phyloP scores from a whole-genome alignment of 2,329 filamentous ascomycete species.

The Colletotrichum sp. region DNA sequence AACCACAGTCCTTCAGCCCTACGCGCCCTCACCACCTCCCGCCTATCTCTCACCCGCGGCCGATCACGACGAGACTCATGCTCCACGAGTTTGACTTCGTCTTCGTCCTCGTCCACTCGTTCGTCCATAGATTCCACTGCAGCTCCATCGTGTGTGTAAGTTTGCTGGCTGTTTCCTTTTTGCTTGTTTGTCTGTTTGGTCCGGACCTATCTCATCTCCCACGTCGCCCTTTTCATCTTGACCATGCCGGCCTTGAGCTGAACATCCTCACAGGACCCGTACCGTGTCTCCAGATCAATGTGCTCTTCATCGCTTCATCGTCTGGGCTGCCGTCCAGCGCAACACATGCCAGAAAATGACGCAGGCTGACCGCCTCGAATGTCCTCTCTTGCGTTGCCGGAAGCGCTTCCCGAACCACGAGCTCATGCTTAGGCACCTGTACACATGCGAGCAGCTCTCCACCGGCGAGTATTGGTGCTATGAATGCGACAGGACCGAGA shows the following conservation, averaged over 20 bases:
- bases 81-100: constrained; percentile 29
- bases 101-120: constrained; percentile 26
- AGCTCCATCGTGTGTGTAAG: constrained; percentile 39
- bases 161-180: neutral
- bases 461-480: constrained; percentile 62
- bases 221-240: neutral
- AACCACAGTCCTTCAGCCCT: constrained; percentile 33
- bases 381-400: constrained; percentile 56
- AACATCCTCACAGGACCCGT: constrained; percentile 41
- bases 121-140: constrained; percentile 25
- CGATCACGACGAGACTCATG: constrained; percentile 34
- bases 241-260: constrained; percentile 18
- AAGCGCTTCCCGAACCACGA: constrained; percentile 57
- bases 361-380: constrained; percentile 52
- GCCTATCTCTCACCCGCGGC: constrained; percentile 33
- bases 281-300: constrained; percentile 53
- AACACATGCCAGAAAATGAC: constrained; percentile 55
- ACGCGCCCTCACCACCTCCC: constrained; percentile 35
- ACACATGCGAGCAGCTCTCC: constrained; percentile 50
- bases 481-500: constrained; percentile 56
- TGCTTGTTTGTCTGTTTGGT: neutral
- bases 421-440: constrained; percentile 58
- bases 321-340: constrained; percentile 61
- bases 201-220: neutral
- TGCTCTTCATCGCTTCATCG: constrained; percentile 58